Percentiles rank a stretch among this genome's conserved stretches.
Evolutionary conservation across 1,139 yeast genomes (phyloP).

Genomic region (Pneumocystis sp.): DNA sequence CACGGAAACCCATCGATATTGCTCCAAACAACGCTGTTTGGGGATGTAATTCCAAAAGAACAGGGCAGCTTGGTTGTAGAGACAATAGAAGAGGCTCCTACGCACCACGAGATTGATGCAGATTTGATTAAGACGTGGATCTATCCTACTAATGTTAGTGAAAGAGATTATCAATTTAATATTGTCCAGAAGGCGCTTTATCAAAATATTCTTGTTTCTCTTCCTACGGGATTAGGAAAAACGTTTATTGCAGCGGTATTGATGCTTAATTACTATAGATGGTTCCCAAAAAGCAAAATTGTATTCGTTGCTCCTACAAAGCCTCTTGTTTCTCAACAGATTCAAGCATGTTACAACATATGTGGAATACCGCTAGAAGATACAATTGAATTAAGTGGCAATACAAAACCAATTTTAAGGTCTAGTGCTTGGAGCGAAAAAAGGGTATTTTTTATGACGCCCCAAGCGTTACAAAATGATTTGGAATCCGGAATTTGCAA

Average conservation of each 20-base stretch:
- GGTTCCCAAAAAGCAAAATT: conserved; percentile 65
- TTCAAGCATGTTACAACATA: conserved; percentile 78
- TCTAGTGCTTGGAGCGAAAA: conserved; percentile 62
- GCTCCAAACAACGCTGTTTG: neutral
- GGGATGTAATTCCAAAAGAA: neutral
- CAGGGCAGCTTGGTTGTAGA: neutral
- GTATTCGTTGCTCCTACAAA: conserved; percentile 94
- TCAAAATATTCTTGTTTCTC: conserved; percentile 67
- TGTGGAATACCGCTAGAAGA: conserved; percentile 67
- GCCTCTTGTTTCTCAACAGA: conserved; percentile 95
- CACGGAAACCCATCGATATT: neutral
- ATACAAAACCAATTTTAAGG: conserved; percentile 34
- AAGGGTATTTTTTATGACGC: conserved; percentile 83
- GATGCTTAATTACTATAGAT: conserved; percentile 74
- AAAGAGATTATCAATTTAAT: conserved; percentile 76
- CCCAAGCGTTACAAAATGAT: conserved; percentile 92
- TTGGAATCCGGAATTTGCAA: conserved; percentile 56
- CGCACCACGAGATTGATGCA: conserved; percentile 12
- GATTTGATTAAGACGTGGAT: conserved; percentile 32
- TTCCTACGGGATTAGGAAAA: conserved; percentile 96
- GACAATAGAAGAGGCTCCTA: conserved; percentile 3
- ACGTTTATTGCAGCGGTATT: conserved; percentile 92
- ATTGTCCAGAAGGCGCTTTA: conserved; percentile 61
- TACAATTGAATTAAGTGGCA: conserved; percentile 69
- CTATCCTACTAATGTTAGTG: conserved; percentile 73